Conservation (phyloP, 441 rosid species). For the Adansonia gregorii region DNA sequence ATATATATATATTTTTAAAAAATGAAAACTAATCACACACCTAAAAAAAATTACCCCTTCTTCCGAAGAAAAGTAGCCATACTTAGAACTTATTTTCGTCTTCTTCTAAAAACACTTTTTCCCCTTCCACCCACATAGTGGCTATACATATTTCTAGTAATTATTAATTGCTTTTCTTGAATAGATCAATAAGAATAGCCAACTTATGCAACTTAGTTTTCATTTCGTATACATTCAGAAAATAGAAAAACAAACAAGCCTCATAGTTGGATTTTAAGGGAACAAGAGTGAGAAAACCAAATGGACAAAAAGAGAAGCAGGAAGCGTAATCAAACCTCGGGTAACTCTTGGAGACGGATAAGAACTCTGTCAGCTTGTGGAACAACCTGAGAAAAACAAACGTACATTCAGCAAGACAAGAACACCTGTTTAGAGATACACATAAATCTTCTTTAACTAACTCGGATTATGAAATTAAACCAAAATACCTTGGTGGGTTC, state of each 20-base stretch:
- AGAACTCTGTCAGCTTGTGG: slow-evolving; percentile 95
- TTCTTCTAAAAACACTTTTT: no score
- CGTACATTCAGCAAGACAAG: neutral
- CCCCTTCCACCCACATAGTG: no score
- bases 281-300: neutral
- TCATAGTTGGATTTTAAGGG: neutral
- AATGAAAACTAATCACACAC: no score
- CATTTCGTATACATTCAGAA: no score
- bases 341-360: slow-evolving; percentile 72
- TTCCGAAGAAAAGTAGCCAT: no score
- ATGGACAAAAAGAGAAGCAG: neutral
- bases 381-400: slow-evolving; percentile 59
- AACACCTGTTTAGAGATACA: neutral
- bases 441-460: neutral
- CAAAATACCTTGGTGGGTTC: slow-evolving; percentile 71
- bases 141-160: neutral
- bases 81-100: no score
- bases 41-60: no score
- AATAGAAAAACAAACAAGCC: neutral
- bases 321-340: slow-evolving; percentile 52
- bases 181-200: neutral
- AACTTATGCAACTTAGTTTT: neutral
- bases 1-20: no score
- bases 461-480: neutral
- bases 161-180: neutral